Evolutionary conservation across 1,284 basidiomycete genomes (phyloP), one percentile per base, ranked within the genome.

Genomic region (Apiotrichum domesticum): DNA sequence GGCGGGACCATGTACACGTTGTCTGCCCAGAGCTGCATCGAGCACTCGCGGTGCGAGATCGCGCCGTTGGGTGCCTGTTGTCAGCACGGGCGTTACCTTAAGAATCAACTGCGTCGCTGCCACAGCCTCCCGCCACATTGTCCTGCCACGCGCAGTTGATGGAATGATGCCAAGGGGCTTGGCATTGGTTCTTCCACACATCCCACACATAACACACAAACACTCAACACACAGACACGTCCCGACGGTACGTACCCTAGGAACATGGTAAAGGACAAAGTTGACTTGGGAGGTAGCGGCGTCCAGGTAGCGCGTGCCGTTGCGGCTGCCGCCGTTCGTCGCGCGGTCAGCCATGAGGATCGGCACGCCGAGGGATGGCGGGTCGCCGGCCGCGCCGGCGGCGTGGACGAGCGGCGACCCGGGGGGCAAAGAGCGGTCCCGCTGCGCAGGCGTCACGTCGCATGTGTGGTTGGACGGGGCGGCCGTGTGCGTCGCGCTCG

Each of bases 301-400:
- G 1, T 78, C 79, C 0, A 79, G 80, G 73, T 87, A 95, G 57
- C 84, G 79, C 34, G 81, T 66, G 41, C 76, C 79, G 45, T 72
- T 69, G 41, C 73, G 64, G 35, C 61, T 51, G 32, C 59, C 62
- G 53, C 66, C 63, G 43, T 52, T 51, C 14, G 64, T 65, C 39
- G 66, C 65, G 13, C 56, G 64, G 47, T 75, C 70, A 1, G 89
- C 87, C 4, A 95, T 73, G 46, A 93, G 76, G 29, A 91, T 84
- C 0, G 86, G 81, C n/a, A 88, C 80, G 0, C 90, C 91, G 48
- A 92, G 81, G 59, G 85, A 86, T 0, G 89, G 84, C 0, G 92
- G 91, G 75, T 96, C 92, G 2, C 82, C 87, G 0, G 86, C 86
- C 0, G 88, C 85, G 14, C 83, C 85, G 62, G 80, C 80, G 15